Evolutionary conservation across 148 eudicot genomes (phyloP).

Genomic region (Vaccinium darrowii): DNA sequence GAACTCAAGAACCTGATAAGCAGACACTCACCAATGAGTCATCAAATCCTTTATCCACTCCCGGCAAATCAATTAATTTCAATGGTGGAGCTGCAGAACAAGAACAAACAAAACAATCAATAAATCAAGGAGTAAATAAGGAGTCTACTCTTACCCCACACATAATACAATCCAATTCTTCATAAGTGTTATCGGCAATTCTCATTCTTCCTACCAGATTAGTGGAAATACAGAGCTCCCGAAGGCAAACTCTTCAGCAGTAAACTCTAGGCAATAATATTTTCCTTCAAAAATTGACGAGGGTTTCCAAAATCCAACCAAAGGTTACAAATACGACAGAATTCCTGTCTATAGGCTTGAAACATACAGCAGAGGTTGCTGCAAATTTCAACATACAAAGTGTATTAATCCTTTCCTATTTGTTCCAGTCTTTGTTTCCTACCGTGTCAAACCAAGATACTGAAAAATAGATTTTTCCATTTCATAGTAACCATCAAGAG

Average conservation of each 20-base stretch:
- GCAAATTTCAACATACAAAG: background rate
- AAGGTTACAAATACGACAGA: background rate
- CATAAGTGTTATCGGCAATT: background rate
- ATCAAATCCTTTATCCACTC: conserved; percentile 89
- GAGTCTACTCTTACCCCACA: background rate
- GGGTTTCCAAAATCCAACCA: background rate
- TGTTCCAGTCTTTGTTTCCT: background rate
- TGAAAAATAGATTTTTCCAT: background rate
- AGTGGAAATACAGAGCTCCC: background rate
- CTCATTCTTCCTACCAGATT: background rate
- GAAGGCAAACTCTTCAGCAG: background rate
- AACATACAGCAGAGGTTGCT: conserved; percentile 3
- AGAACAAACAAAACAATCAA: conserved; percentile 10
- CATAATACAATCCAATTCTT: background rate
- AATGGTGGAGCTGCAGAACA: conserved; percentile 73
- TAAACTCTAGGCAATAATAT: background rate
- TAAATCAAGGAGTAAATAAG: background rate
- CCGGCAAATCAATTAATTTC: conserved; percentile 93
- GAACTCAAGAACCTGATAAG: conserved; percentile 6
- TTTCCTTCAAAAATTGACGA: background rate
- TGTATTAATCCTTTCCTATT: background rate
- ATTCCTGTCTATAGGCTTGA: conserved; percentile 1
- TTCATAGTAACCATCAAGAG: background rate
- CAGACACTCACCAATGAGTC: conserved; percentile 73
- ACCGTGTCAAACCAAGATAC: background rate